Evolutionary conservation across 2,329 filamentous ascomycete species (phyloP), one percentile per base, ranked within the genome.

Genomic region (Thermothelomyces thermophilus): DNA sequence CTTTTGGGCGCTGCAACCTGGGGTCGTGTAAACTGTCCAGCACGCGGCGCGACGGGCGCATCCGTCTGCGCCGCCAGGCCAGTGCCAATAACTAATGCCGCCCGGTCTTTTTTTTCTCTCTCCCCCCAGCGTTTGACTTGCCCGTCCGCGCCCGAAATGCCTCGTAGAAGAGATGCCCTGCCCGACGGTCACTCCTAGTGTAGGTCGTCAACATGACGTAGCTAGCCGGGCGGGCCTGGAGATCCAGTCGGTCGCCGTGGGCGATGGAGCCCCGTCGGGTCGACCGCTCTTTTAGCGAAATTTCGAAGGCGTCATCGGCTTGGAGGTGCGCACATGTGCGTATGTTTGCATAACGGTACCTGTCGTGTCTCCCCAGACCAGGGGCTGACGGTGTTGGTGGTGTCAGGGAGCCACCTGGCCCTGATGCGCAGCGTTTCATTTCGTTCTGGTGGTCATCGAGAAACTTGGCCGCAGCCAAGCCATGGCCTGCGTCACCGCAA

Each of bases 401-500:
- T 33, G 52, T 51, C 57, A 56, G 54, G 58, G 57, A 48, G 31
- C 26, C 13, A 46, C 52, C 58, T 41, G 49, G 56, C 49, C 30
- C 39, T 50, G 48, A 47, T 55, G 49, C n/a, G n/a, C 54, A 52
- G 57, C 55, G 58, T 61, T 61, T 60, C 58, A 60, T 59, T 61
- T 56, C 51, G 42, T 48, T 45, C 51, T 35, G 43, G 47, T 50
- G 51, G 46, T 48, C 52, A 58, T 56, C 53, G 52, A 51, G 53
- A 57, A 56, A 44, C 54, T 52, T 50, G 56, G 53, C 50, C 44
- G 42, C 47, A n/a, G 58, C 58, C 58, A 59, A 61, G 59, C 31
- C 9, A 17, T 52, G 50, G 51, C n/a, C 59, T 61, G 58, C 59
- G 59, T 61, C 58, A 61, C 59, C 59, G 59, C 59, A 61, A 60